Percentiles rank a stretch among this genome's conserved stretches.
phyloP scores from a whole-genome alignment of 2,329 filamentous ascomycete genomes.

The Lachnellula arida region DNA sequence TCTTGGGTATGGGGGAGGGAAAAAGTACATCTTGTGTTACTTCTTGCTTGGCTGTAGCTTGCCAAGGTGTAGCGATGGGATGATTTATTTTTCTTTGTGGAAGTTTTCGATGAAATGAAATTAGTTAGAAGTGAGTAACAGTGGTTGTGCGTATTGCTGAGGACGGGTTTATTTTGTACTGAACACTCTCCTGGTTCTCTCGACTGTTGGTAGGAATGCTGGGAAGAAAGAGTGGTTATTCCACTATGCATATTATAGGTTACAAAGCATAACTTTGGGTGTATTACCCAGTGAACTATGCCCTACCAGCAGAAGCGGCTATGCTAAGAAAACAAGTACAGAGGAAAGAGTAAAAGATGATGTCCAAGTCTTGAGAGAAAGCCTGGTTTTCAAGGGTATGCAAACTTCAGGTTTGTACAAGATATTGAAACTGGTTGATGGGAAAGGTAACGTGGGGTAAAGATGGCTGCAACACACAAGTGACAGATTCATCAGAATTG shows the following conservation, averaged over 20 bases:
- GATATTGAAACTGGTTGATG: conserved; percentile 22
- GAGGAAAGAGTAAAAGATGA: conserved; percentile 22
- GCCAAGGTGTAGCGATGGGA: not conserved
- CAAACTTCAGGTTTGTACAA: conserved; percentile 21
- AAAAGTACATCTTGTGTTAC: conserved; percentile 7
- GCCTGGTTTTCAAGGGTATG: conserved; percentile 19
- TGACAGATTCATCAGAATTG: not conserved
- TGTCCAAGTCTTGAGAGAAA: conserved; percentile 15
- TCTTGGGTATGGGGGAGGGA: conserved; percentile 16
- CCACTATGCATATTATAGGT: conserved; percentile 23
- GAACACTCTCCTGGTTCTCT: conserved; percentile 19
- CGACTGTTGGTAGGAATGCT: conserved; percentile 18
- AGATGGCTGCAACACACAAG: not conserved
- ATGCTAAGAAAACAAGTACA: not conserved
- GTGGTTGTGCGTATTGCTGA: conserved; percentile 22
- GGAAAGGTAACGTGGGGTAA: conserved; percentile 9
- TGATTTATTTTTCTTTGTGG: not conserved
- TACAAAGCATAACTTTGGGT: conserved; percentile 13
- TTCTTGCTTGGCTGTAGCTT: not conserved
- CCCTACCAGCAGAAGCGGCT: not conserved
- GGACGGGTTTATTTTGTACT: conserved; percentile 19
- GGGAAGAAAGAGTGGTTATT: conserved; percentile 24
- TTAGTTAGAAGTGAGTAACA: conserved; percentile 10
- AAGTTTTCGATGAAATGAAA: not conserved
- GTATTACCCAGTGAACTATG: conserved; percentile 15